Base-by-base conservation (phyloP, 805 yeast genomes). In the Wickerhamomyces xylosicus region DNA sequence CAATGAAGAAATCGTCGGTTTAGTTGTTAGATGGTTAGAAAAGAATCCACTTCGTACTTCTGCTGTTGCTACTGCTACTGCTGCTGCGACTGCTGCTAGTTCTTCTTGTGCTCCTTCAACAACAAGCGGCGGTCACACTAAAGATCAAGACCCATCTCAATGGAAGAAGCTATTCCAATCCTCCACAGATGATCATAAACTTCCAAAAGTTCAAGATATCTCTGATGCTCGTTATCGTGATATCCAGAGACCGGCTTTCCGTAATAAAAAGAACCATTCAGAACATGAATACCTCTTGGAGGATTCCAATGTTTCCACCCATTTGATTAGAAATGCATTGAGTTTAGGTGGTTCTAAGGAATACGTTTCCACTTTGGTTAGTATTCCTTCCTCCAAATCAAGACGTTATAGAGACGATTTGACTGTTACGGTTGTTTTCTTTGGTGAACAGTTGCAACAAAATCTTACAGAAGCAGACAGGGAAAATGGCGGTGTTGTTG, bases 11-110 rank as follows among this genome's bases (percentile, higher is more conserved):
- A 86, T 90, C 40, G 90, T 87, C 14, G 87, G 89, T 3, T 67
- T 92, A 34, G 98, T 92, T 19, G 92, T 85, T 15, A 81, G 81
- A 56, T 92, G 98, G 98, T 77, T 86, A 74, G 86, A 85, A 50
- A 70, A 72, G 43, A 77, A 82, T 50, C 72, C 77, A 46, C 67
- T 82, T 7, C 49, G 44, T 3, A 32, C 43, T 13, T 22, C 37
- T 14, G 17, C 35, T 8, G 44, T 45, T 31, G 6, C 19, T 8
- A 31, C 7, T 28, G 8, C 16, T 14, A 14, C 33, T 4, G 6
- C 17, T 31, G 15, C 13, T 19, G 13, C 9, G n/a, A 25, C 29
- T 25, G 8, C 29, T 25, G 19, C 39, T n/a, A 44, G 44, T 25
- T 31, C 45, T 9, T 40, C 48, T n/a, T 36, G 47, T 16, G 44